phyloP scores from a whole-genome alignment of 768 basidiomycete species.

The Chlorophyllum brunneum region DNA sequence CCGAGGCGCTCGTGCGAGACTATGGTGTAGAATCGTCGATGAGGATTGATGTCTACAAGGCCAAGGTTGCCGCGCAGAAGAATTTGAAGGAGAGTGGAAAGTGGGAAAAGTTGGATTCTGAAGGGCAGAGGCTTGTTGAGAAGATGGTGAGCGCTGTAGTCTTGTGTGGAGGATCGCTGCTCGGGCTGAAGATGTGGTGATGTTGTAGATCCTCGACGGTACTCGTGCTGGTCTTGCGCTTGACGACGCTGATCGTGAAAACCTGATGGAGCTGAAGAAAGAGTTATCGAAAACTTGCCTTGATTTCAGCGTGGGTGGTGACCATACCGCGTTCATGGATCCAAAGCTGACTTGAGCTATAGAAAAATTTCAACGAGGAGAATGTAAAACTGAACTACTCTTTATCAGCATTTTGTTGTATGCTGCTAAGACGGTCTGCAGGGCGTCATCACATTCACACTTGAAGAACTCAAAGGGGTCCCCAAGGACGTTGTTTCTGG shows the following conservation, averaged over 20 bases:
- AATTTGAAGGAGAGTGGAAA: slow-evolving; percentile 60
- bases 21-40: slow-evolving; percentile 75
- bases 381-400: slow-evolving; percentile 39
- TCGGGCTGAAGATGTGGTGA: background rate
- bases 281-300: slow-evolving; percentile 71
- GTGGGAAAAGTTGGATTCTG: slow-evolving; percentile 58
- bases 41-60: slow-evolving; percentile 77
- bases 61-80: slow-evolving; percentile 65
- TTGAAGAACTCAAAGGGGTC: slow-evolving; percentile 75
- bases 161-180: background rate
- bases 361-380: slow-evolving; percentile 92
- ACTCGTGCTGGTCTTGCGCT: slow-evolving; percentile 76
- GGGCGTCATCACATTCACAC: slow-evolving; percentile 62
- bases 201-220: slow-evolving; percentile 59
- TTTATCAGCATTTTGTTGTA: background rate
- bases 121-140: slow-evolving; percentile 76
- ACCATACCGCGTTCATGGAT: background rate
- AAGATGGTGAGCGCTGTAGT: slow-evolving; percentile 49
- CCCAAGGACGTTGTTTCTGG: slow-evolving; percentile 78
- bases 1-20: slow-evolving; percentile 67
- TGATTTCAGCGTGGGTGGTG: slow-evolving; percentile 65
- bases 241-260: slow-evolving; percentile 55
- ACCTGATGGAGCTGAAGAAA: slow-evolving; percentile 64
- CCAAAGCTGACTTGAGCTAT: slow-evolving; percentile 1
- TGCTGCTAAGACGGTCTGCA: slow-evolving; percentile 20